These are phyloP conservation scores for Moesziomyces sp. DNA, from an alignment of 1,284 basidiomycete genomes.

Conservation along the genomic window DNA sequence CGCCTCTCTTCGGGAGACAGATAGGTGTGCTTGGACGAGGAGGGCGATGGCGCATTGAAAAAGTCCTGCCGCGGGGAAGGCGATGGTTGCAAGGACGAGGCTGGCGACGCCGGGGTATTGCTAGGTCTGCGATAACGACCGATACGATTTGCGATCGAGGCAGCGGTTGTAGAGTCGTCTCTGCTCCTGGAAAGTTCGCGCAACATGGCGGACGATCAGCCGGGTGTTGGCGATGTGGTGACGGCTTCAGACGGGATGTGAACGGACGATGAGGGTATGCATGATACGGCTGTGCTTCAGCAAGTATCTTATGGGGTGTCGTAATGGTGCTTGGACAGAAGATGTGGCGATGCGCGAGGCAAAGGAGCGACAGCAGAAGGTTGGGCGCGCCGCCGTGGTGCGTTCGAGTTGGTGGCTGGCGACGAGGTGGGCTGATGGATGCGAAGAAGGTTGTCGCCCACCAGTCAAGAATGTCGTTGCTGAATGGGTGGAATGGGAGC, in stretches of 20 bases:
- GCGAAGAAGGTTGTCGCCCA: too few species aligned
- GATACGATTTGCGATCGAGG: slow-evolving; percentile 16
- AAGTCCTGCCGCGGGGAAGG: slow-evolving; percentile 10
- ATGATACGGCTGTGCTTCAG: not conserved
- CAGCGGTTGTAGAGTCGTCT: slow-evolving; percentile 9
- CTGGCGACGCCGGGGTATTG: slow-evolving; percentile 7
- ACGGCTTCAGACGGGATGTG: not conserved
- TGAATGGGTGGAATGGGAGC: too few species aligned
- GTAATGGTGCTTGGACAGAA: not conserved
- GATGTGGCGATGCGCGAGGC: too few species aligned
- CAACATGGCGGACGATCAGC: slow-evolving; percentile 9
- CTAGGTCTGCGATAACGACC: slow-evolving; percentile 26
- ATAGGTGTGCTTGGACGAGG: slow-evolving; percentile 16
- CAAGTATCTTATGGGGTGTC: not conserved
- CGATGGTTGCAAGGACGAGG: slow-evolving; percentile 8
- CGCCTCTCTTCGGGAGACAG: slow-evolving; percentile 34
- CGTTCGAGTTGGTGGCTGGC: too few species aligned
- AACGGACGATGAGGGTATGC: not conserved
- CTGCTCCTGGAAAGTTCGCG: slow-evolving; percentile 10
- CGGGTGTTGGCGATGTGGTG: not conserved
- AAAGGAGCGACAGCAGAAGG: too few species aligned
- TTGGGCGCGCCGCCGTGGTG: too few species aligned
- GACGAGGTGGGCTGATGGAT: too few species aligned
- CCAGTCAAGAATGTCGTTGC: too few species aligned
- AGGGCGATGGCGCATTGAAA: not conserved